A percentile compares a stretch with the other conserved stretches of the same genome.
Evolutionary conservation across 1,284 basidiomycete genomes (phyloP).

Genomic region (Cryptococcus wingfieldii): DNA sequence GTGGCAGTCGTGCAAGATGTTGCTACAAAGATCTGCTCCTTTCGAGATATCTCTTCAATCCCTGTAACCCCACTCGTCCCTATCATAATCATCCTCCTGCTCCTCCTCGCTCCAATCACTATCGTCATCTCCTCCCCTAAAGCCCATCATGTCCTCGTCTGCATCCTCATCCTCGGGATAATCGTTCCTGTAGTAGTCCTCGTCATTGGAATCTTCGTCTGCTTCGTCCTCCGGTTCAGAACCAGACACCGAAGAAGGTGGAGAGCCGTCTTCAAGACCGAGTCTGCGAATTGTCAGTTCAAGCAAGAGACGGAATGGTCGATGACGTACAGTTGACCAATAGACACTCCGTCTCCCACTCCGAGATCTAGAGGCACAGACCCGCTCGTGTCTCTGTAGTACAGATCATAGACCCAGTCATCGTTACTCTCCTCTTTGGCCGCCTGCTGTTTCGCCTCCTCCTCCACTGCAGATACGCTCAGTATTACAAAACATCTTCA

Average conservation of each 20-base stretch:
- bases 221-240: slow-evolving; percentile 49
- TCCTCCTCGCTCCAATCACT: slow-evolving; percentile 18
- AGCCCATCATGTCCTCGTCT: slow-evolving; percentile 45
- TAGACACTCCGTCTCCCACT: slow-evolving; percentile 30
- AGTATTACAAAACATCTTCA: not conserved
- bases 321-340: slow-evolving; percentile 34
- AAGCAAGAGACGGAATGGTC: too few species aligned
- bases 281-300: slow-evolving; percentile 20
- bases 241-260: slow-evolving; percentile 33
- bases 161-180: slow-evolving; percentile 51
- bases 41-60: not conserved
- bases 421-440: slow-evolving; percentile 13
- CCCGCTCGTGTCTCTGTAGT: slow-evolving; percentile 40
- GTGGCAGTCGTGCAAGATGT: not conserved
- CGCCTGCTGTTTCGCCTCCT: slow-evolving; percentile 2
- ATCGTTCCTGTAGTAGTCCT: slow-evolving; percentile 50
- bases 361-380: slow-evolving; percentile 22
- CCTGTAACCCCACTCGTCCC: slow-evolving; percentile 36
- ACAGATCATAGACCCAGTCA: slow-evolving; percentile 50
- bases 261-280: slow-evolving; percentile 39
- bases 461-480: slow-evolving; percentile 16
- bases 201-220: slow-evolving; percentile 50
- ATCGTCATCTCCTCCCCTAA: slow-evolving; percentile 21
- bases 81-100: slow-evolving; percentile 16
- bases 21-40: not conserved